Evolutionary conservation across 345 rosid species (phyloP), one percentile per base, ranked within the genome.

Genomic region (Angophora floribunda): DNA sequence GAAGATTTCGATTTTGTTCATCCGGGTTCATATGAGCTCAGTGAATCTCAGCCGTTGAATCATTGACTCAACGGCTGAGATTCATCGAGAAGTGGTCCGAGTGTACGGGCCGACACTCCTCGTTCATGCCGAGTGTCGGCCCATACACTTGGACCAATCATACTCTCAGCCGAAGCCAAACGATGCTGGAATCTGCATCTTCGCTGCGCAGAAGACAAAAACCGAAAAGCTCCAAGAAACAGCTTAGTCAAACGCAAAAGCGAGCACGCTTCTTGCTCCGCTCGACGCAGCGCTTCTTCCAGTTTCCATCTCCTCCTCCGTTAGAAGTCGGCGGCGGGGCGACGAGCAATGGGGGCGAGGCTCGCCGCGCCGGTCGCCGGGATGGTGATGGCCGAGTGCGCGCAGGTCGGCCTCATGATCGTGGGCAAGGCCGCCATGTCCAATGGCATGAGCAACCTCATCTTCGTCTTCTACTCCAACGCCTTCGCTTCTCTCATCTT

Each of bases 371-470:
- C 93, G 32, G 75, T 86, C 51, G 87, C 63, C n/a, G 95, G 95
- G 50, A 94, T 95, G 97, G 53, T 90, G 59, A 87, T 94, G 91
- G 96, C 94, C 52, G 95, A 94, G 91, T 91, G 92, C 55, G 95
- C 95, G 26, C 97, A 94, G 90, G 96, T 92, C 67, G 96, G 96
- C 52, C 89, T 94, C 17, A 92, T 95, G 90, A 89, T 94, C 84
- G 63, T 89, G 16, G 87, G 95, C 89, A 93, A 94, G 90, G 91
- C 90, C 30, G 95, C 89, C 92, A 94, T 95, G 94, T 91, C 96
- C 53, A 57, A 90, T 19, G 96, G 97, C 85, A 93, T 94, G 94
- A 87, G 91, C 92, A 92, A 75, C 88, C 86, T 93, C 90, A 79
- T 93, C 91, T 91, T 94, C 75, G 90, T 94, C 86, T 91, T 89